Evolutionary conservation across 345 rosid genomes (phyloP), one percentile per base, ranked within the genome.

Genomic region (Citrus sp.): DNA sequence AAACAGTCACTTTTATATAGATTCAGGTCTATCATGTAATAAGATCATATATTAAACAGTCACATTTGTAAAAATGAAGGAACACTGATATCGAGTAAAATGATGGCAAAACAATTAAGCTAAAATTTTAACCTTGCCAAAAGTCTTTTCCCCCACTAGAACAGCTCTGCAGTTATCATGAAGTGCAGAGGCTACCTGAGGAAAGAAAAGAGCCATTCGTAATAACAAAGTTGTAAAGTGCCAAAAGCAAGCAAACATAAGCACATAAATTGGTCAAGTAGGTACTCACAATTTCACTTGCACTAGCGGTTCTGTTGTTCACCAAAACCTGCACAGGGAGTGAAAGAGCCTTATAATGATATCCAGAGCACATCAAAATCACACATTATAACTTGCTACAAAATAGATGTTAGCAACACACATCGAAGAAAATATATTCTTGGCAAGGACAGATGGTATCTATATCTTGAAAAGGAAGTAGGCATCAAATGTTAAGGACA

Each of bases 91-190:
- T 67, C 37, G 46, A 74, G 21, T 32, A 32, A 21, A 54, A 71
- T 19, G 42, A 75, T 2, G 7, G 27, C 74, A 49, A 59, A 64
- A 38, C 56, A 46, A 46, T 46, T 7, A 12, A 58, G 30, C 42
- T n/a, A 69, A 6, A 1, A 28, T 67, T 54, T 60, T 74, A 77
- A 92, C 99, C 99, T 93, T 93, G 87, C 99, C 98, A 60, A 85
- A 93, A 32, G 97, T 96, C 83, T 85, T 88, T 67, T 93, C 97
- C 21, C 98, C 98, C 66, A 93, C 99, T 62, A 96, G 99, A 73
- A 93, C 91, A 76, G 97, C 98, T 90, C 87, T 93, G 83, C 99
- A 95, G 82, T 95, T 95, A 87, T 95, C 99, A 84, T 93, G 98
- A 78, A 95, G 98, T 54, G 99, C 98, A 81, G 99, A 93, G 62